Base-by-base conservation (phyloP, 2,329 filamentous ascomycete genomes). In the Talaromyces pinophilus region DNA sequence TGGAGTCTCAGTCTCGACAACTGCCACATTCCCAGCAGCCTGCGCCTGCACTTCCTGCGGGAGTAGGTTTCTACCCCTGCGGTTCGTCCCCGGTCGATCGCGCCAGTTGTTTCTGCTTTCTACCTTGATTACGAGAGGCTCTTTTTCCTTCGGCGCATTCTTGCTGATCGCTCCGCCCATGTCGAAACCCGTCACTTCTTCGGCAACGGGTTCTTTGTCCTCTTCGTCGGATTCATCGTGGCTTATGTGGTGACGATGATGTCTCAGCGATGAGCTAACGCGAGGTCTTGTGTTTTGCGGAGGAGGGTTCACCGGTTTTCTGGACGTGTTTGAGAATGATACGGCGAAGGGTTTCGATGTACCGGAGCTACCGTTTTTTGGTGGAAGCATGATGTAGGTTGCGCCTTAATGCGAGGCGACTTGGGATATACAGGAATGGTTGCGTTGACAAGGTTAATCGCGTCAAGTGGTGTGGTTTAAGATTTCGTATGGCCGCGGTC, bases 91-190 rank as follows among this genome's bases (percentile, higher is more conserved):
- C 4, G 77, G 70, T 6, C 78, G 73, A 65, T 80, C 75, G 61
- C 78, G 76, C 69, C 93, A 89, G 82, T 98, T 95, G 77, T 97
- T 97, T 75, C 87, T 88, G 73, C 88, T 91, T 79, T 92, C 91
- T 68, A 93, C 90, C 74, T 92, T 89, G 38, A 87, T 87, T 74
- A 94, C 92, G 81, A 93, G 87, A 70, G 90, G 87, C 73, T 90
- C 83, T 46, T 79, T 78, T 82, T 82, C 72, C 73, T 82, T 68
- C 68, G 79, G 68, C 22, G 67, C 59, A 80, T 87, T 67, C 77
- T 71, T 73, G 3, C 74, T 71, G 48, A 81, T 78, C 2, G 75
- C 78, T 25, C 72, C 76, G 22, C 79, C 79, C 0, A 78, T 78
- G 73, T 87, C 85, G 72, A 86, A 88, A 33, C 84, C 85, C 5